Evolutionary conservation across 1,139 yeast genomes (phyloP).

Genomic region (Suhomyces bokatorum): DNA sequence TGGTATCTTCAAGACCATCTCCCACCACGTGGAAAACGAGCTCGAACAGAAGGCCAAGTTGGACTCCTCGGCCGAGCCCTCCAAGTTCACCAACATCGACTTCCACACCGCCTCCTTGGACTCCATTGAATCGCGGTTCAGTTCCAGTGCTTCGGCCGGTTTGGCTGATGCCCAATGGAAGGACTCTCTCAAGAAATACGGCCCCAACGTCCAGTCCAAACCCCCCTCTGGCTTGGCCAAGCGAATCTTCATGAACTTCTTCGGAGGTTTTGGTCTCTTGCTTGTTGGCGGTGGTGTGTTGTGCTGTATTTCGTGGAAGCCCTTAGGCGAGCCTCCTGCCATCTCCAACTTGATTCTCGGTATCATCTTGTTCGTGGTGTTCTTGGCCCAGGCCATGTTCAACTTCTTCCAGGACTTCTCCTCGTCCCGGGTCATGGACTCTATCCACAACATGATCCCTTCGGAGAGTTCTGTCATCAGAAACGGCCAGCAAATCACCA

Average conservation of each 20-base stretch:
- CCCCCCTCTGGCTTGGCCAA: slow-evolving; percentile 35
- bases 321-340: slow-evolving; percentile 53
- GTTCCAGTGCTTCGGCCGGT: slow-evolving; percentile 21
- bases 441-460: slow-evolving; percentile 48
- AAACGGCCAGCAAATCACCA: slow-evolving; percentile 18
- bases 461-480: slow-evolving; percentile 29
- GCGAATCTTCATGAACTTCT: slow-evolving; percentile 40
- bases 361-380: slow-evolving; percentile 43
- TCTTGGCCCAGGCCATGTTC: slow-evolving; percentile 48
- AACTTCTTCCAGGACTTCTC: slow-evolving; percentile 54
- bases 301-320: slow-evolving; percentile 50
- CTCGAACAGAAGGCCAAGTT: slow-evolving; percentile 11
- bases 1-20: slow-evolving; percentile 37
- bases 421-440: slow-evolving; percentile 50
- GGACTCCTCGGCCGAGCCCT: slow-evolving; percentile 8
- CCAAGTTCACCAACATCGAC: slow-evolving; percentile 24
- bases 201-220: slow-evolving; percentile 40
- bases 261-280: slow-evolving; percentile 54
- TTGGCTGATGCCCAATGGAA: slow-evolving; percentile 18
- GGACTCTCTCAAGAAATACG: slow-evolving; percentile 26
- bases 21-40: slow-evolving; percentile 36
- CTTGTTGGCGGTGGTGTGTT: slow-evolving; percentile 48
- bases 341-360: slow-evolving; percentile 49
- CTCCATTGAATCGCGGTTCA: slow-evolving; percentile 25
- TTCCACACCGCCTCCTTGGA: slow-evolving; percentile 28